Conservation (phyloP, 495 filamentous ascomycete genomes). For the Penicillium parvum region DNA sequence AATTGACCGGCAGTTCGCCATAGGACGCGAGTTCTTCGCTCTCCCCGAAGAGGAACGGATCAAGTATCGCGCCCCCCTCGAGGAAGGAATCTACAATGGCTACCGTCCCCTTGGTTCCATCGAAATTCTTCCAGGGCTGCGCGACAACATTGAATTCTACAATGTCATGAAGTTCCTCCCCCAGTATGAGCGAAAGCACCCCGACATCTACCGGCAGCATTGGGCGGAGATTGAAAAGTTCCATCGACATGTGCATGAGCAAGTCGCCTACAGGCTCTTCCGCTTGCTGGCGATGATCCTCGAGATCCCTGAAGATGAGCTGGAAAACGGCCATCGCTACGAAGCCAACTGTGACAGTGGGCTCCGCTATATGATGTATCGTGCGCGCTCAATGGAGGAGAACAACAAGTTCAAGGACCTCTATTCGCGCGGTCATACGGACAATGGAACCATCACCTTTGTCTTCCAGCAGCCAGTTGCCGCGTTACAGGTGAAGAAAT, state of each 20-base stretch:
- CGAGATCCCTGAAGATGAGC: conserved; percentile 49
- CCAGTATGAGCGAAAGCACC: conserved; percentile 39
- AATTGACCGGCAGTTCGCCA: conserved; percentile 48
- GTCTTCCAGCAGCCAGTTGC: conserved; percentile 54
- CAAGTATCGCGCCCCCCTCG: conserved; percentile 42
- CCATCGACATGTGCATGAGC: conserved; percentile 41
- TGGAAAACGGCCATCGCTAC: conserved; percentile 48
- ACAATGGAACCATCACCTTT: conserved; percentile 50
- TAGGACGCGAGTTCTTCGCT: conserved; percentile 44
- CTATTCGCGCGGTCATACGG: conserved; percentile 48
- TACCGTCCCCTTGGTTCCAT: conserved; percentile 20
- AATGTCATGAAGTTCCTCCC: conserved; percentile 52
- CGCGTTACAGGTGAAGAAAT: conserved; percentile 45
- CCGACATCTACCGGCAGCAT: conserved; percentile 35
- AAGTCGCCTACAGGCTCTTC: conserved; percentile 43
- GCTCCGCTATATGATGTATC: conserved; percentile 54
- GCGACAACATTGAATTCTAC: conserved; percentile 53
- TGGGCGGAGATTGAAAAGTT: conserved; percentile 45
- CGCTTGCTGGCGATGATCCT: conserved; percentile 46
- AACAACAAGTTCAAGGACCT: conserved; percentile 37
- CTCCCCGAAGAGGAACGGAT: conserved; percentile 49
- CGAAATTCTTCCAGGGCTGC: conserved; percentile 28
- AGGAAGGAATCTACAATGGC: conserved; percentile 44
- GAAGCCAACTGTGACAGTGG: conserved; percentile 42
- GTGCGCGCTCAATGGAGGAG: conserved; percentile 40